Evolutionary conservation across 2,329 filamentous ascomycete genomes (phyloP), one percentile per base, ranked within the genome.

Genomic region (Fusarium gaditjirri): DNA sequence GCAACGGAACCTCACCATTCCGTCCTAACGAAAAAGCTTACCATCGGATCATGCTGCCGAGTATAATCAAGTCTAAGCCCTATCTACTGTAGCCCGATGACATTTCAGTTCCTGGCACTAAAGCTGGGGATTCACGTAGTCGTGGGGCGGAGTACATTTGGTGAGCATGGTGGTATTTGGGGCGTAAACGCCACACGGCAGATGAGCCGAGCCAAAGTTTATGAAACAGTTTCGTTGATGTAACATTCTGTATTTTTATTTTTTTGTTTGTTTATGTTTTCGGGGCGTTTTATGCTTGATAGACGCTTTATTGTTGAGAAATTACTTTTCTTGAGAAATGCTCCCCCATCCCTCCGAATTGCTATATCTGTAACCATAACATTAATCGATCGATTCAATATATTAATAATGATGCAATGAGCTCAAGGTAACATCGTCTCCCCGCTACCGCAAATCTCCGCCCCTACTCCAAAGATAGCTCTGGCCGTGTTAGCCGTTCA

Each of bases 401-500:
- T 19, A 39, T 62, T 35, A 21, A 70, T 35, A 21, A 70, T 66
- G 54, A 61, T 68, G 66, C 25, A 49, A 23, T 8, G 52, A 19
- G 13, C 27, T 64, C 39, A 58, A 46, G 41, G 65, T 64, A 57
- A 47, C 44, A 69, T 69, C 47, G 54, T 39, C 35, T 35, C 25
- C 16, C 17, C 29, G 13, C 64, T 64, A 68, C 23, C 49, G 65
- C 49, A 56, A 68, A 50, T 44, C 39, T 49, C 65, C 56, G 64
- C 31, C 14, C 39, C 39, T 64, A 61, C 39, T 23, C 19, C 47
- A 67, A 27, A 61, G 50, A 61, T 55, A 65, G 65, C 44, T 55
- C 56, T 46, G 54, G 64, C 64, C 64, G 64, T 66, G 23, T 60
- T 72, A 71, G 42, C 69, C 69, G 69, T 25, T 54, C 49, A 46